Evolutionary conservation across 805 yeast species (phyloP).

Genomic region (Maudiozyma bulderi): DNA sequence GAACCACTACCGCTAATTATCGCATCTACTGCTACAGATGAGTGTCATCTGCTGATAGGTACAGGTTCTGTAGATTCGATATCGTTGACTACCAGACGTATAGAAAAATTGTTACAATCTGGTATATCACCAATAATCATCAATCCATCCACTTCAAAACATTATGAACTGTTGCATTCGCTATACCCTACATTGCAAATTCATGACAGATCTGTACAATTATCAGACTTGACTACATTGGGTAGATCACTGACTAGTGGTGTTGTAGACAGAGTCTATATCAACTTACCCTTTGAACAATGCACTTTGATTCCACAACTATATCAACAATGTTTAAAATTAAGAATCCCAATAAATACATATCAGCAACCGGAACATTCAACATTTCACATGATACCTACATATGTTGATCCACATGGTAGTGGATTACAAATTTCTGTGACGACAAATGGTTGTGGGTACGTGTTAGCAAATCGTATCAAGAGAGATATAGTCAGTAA

Average conservation of each 20-base stretch:
- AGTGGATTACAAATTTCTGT: conserved; percentile 65
- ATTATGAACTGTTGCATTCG: conserved; percentile 15
- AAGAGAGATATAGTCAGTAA: conserved; percentile 59
- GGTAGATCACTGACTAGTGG: conserved; percentile 57
- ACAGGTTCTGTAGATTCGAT: conserved; percentile 12
- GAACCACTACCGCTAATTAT: conserved; percentile 19
- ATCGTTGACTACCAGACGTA: conserved; percentile 31
- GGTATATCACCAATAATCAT: conserved; percentile 52
- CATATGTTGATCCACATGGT: conserved; percentile 52
- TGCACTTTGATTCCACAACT: conserved; percentile 32
- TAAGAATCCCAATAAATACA: conserved; percentile 76
- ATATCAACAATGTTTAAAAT: conserved; percentile 41
- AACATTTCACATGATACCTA: conserved; percentile 67
- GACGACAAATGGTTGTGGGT: conserved; percentile 82
- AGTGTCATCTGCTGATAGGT: conserved; percentile 52
- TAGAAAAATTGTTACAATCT: conserved; percentile 37
- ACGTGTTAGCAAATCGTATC: conserved; percentile 72
- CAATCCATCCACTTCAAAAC: conserved; percentile 19
- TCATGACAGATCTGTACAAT: conserved; percentile 29
- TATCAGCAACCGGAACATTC: conserved; percentile 64
- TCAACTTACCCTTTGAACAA: conserved; percentile 35
- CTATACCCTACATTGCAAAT: conserved; percentile 18
- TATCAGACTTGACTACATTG: conserved; percentile 38
- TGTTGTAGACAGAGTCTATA: conserved; percentile 71
- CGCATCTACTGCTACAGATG: conserved; percentile 39